These are phyloP conservation scores for Carex cristatella DNA, from an alignment of 176 grass and related monocot species.

Conservation along the genomic window DNA sequence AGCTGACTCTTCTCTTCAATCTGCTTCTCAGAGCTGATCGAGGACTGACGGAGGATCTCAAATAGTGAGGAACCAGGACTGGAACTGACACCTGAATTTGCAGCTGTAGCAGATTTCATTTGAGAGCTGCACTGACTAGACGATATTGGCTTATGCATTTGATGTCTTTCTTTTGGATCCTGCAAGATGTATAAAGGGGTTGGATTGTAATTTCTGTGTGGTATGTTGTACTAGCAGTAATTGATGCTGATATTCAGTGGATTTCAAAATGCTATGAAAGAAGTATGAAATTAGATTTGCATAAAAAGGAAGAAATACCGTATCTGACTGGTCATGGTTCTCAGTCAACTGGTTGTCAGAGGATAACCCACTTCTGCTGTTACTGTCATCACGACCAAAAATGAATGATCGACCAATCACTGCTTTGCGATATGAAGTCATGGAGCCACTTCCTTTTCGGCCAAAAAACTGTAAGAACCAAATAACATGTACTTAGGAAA, in stretches of 20 bases:
- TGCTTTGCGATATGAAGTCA: slow-evolving; percentile 58
- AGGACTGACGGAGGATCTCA: slow-evolving; percentile 59
- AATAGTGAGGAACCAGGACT: slow-evolving; percentile 52
- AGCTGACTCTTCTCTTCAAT: slow-evolving; percentile 26
- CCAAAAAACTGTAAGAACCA: slow-evolving; percentile 65
- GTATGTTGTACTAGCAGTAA: neutral
- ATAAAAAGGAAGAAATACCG: slow-evolving; percentile 28
- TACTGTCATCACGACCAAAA: slow-evolving; percentile 83
- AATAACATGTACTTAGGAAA: neutral
- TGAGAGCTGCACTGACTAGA: slow-evolving; percentile 63
- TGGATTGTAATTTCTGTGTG: neutral
- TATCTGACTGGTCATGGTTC: slow-evolving; percentile 30
- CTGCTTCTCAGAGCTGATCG: slow-evolving; percentile 27
- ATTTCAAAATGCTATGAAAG: neutral
- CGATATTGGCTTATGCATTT: slow-evolving; percentile 6
- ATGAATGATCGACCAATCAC: slow-evolving; percentile 47
- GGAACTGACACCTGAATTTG: slow-evolving; percentile 17
- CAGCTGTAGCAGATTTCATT: slow-evolving; percentile 29
- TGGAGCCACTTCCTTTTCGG: slow-evolving; percentile 45
- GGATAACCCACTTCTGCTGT: slow-evolving; percentile 50
- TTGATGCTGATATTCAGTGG: neutral
- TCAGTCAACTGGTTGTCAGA: slow-evolving; percentile 32
- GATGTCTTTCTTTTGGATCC: slow-evolving; percentile 8
- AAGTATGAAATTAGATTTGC: neutral
- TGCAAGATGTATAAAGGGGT: neutral